Percentiles rank a stretch among this genome's conserved stretches.
phyloP scores from a whole-genome alignment of 495 filamentous ascomycete genomes.

The Parachaetomium inaequale region DNA sequence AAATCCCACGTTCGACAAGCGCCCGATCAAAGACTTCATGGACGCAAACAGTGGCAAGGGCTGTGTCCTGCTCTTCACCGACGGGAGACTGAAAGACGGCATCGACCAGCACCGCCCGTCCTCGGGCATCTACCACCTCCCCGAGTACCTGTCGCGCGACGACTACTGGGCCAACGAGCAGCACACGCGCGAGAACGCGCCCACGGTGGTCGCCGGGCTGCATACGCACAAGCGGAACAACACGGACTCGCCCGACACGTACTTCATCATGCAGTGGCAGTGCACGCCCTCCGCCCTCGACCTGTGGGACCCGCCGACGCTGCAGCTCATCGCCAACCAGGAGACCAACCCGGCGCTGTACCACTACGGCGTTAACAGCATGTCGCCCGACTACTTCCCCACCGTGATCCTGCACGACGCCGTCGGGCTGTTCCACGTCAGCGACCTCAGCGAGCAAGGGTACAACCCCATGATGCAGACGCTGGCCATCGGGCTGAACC shows the following conservation, averaged over 20 bases:
- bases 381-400: slow-evolving; percentile 18
- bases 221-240: not conserved
- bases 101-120: no score
- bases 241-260: slow-evolving; percentile 4
- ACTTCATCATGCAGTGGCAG: slow-evolving; percentile 19
- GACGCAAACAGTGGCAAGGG: slow-evolving; percentile 16
- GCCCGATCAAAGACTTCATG: no score
- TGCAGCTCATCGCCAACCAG: not conserved
- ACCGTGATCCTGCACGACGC: slow-evolving; percentile 22
- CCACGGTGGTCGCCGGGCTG: not conserved
- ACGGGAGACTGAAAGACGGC: not conserved
- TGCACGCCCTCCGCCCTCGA: not conserved
- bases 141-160: not conserved
- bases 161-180: slow-evolving; percentile 6
- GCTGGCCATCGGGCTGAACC: slow-evolving; percentile 23
- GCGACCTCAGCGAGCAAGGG: not conserved
- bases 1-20: not conserved
- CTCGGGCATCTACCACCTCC: slow-evolving; percentile 1
- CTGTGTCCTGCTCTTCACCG: slow-evolving; percentile 16
- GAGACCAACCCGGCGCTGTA: slow-evolving; percentile 18
- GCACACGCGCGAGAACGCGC: not conserved
- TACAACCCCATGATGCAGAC: slow-evolving; percentile 6
- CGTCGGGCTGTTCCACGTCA: slow-evolving; percentile 10
- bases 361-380: slow-evolving; percentile 11
- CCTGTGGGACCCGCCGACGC: not conserved